Conservation (phyloP, 805 yeast genomes). For the Ogataea paraovalis region DNA sequence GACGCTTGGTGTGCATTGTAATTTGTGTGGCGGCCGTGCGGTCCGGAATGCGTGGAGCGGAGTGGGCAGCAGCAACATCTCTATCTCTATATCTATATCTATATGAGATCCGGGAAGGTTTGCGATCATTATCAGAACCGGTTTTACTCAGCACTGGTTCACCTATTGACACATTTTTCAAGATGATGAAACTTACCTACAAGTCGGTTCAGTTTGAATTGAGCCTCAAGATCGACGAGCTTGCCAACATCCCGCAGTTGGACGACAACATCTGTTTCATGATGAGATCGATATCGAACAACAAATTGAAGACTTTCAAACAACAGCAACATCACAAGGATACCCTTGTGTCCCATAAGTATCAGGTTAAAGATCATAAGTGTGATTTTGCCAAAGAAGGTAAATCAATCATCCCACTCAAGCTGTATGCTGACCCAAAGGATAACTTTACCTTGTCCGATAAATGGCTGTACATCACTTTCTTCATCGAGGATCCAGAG, state of each 20-base stretch:
- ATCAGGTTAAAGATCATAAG: conserved; percentile 46
- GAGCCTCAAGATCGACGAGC: conserved; percentile 55
- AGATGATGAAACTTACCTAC: conserved; percentile 23
- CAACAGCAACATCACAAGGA: conserved; percentile 14
- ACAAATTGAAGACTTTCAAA: conserved; percentile 13
- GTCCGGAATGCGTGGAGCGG: no score
- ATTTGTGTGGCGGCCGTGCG: no score
- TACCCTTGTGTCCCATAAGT: conserved; percentile 39
- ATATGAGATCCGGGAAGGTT: no score
- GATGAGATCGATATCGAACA: conserved; percentile 31
- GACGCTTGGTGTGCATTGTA: no score
- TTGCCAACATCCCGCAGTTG: conserved; percentile 81
- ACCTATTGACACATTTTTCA: neutral
- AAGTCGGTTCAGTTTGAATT: conserved; percentile 46
- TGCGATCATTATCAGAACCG: no score
- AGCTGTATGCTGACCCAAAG: conserved; percentile 37
- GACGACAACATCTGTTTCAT: conserved; percentile 60
- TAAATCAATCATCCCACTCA: conserved; percentile 30
- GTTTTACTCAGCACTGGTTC: no score
- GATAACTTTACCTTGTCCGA: conserved; percentile 35
- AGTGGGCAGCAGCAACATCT: no score
- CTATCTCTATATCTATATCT: no score
- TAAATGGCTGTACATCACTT: conserved; percentile 39
- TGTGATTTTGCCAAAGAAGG: conserved; percentile 40
- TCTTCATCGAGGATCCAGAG: conserved; percentile 29